These are phyloP conservation scores for Nemania sp. DNA, from an alignment of 2,329 filamentous ascomycete genomes.

Conservation along the genomic window DNA sequence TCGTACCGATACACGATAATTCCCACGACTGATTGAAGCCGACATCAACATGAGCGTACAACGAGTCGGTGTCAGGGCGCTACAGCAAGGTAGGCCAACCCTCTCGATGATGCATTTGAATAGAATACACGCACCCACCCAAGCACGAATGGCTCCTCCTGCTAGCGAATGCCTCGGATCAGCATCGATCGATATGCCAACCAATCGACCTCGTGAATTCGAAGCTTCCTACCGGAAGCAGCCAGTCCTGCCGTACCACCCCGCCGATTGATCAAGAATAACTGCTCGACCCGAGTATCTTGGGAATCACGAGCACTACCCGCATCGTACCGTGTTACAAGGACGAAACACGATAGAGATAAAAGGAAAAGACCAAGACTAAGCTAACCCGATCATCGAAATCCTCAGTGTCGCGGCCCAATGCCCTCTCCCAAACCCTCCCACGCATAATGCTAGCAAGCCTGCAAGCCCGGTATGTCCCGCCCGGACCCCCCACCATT, in stretches of 20 bases:
- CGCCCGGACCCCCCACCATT: slow-evolving; percentile 2
- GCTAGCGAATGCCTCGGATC: neutral
- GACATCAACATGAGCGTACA: slow-evolving; percentile 57
- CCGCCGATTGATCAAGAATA: no score
- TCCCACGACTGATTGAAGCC: neutral
- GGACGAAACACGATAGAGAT: no score
- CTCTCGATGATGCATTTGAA: slow-evolving; percentile 1
- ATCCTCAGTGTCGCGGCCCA: slow-evolving; percentile 49
- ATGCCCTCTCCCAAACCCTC: slow-evolving; percentile 52
- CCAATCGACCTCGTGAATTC: no score
- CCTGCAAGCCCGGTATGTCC: slow-evolving; percentile 52
- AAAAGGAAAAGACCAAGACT: neutral
- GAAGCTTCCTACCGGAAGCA: neutral
- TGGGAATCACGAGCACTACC: no score
- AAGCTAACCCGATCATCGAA: slow-evolving; percentile 26
- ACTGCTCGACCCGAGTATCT: no score
- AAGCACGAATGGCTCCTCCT: neutral
- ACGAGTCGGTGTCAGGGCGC: slow-evolving; percentile 61
- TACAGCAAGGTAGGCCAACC: slow-evolving; percentile 58
- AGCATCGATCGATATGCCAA: neutral
- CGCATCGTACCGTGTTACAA: no score
- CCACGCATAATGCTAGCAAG: slow-evolving; percentile 52
- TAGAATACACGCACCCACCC: no score
- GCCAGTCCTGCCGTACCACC: no score
- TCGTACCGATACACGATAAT: neutral